Evolutionary conservation across 305 asterid species (phyloP).

Genomic region (Rubia peregrina): DNA sequence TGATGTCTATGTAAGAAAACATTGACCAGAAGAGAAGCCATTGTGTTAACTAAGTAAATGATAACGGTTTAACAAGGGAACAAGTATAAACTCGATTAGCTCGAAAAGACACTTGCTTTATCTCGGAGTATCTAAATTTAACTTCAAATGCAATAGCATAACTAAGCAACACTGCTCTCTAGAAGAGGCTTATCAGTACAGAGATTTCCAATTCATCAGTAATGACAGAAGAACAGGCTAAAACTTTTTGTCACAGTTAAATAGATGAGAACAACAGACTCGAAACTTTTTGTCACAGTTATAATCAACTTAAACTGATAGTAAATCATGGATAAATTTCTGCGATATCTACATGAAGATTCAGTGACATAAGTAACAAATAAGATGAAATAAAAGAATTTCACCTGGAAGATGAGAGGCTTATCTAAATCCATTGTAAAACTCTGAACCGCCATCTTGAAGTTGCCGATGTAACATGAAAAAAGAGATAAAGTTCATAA

Average conservation of each 20-base stretch:
- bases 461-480: slow-evolving; percentile 23
- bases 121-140: not conserved
- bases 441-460: slow-evolving; percentile 54
- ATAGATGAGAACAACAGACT: too few species aligned
- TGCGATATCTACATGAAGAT: not conserved
- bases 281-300: too few species aligned
- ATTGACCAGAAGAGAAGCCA: not conserved
- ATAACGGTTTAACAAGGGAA: not conserved
- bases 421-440: slow-evolving; percentile 63
- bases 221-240: not conserved
- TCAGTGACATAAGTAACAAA: not conserved
- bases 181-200: not conserved
- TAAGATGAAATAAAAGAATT: slow-evolving; percentile 1
- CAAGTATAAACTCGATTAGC: not conserved
- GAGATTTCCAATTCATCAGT: not conserved
- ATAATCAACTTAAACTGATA: too few species aligned
- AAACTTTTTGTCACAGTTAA: too few species aligned
- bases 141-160: not conserved
- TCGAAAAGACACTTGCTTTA: not conserved
- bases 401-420: slow-evolving; percentile 81
- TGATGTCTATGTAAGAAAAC: not conserved
- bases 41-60: not conserved
- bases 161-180: not conserved
- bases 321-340: slow-evolving; percentile 10
- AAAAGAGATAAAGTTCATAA: not conserved